Evolutionary conservation across 2,329 filamentous ascomycete genomes (phyloP), one percentile per base, ranked within the genome.

Genomic region (Colletotrichum caudatum): DNA sequence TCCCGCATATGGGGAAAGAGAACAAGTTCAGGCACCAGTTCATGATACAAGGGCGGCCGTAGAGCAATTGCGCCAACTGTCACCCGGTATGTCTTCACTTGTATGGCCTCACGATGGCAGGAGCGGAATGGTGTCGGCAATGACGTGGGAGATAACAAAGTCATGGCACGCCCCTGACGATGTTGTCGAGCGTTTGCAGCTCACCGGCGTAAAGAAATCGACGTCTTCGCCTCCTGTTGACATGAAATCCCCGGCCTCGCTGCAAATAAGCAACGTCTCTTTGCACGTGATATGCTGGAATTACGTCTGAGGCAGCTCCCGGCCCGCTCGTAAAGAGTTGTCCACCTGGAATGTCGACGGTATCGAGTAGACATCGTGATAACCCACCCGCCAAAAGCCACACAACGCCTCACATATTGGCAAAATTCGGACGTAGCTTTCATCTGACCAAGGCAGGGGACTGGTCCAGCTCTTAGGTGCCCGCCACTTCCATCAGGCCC

Each of bases 221-320:
- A 14, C 39, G 48, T 68, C 69, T 68, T 56, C 66, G 35, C 51
- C 29, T 39, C n/a, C 26, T 9, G 26, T 33, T 41, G 11, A 16
- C 23, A 46, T 39, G 14, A 39, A 46, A 41, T 59, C 23, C 39
- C 41, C 46, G 23, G 48, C 44, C 44, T 63, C 37, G 29, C 26
- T 18, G 33, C 20, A 48, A 48, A 35, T 29, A 39, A 18, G 26
- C 3, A 35, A 44, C 46, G 9, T 50, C 16, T 53, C 26, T 69
- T 72, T 72, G 54, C 64, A 18, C 20, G 29, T 46, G 23, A 33
- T 23, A 48, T 41, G 16, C 9, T 41, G 14, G 20, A 23, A 72
- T 56, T 60, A 69, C 54, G 66, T 60, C 48, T 54, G 20, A 33
- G 41, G 48, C 29, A 64, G 65, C 59, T 54, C 33, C 18, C 53